Conservation (phyloP, 1,284 basidiomycete species). For the Veloboletus limbatus region DNA sequence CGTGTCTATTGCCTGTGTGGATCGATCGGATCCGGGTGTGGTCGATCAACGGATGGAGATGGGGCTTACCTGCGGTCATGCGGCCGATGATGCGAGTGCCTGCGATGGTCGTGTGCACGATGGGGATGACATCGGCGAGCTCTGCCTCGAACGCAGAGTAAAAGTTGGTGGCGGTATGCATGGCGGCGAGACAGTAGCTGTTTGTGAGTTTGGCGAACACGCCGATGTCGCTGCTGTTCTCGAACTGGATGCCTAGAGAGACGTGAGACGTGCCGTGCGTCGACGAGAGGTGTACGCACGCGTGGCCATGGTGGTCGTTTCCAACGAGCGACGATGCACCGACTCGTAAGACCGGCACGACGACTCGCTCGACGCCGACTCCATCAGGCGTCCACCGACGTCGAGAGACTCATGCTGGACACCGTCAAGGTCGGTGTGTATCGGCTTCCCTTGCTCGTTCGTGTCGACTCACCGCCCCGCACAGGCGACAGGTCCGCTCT, state of each 20-base stretch:
- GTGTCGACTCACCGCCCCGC: not conserved
- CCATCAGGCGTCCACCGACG: constrained; percentile 33
- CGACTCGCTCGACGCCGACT: not conserved
- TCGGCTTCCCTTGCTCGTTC: too few relatives aligned
- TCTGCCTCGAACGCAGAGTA: constrained; percentile 97
- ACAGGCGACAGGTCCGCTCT: constrained; percentile 84
- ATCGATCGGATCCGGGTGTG: not conserved
- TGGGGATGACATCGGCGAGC: constrained; percentile 90
- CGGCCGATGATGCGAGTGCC: constrained; percentile 95
- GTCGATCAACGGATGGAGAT: fast-evolving
- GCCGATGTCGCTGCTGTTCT: constrained; percentile 96
- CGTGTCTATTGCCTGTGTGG: constrained; percentile 82
- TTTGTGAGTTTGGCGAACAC: constrained; percentile 96
- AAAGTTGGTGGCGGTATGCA: constrained; percentile 97
- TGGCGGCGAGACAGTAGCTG: constrained; percentile 89
- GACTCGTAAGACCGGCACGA: too few relatives aligned
- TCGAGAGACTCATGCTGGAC: constrained; percentile 67
- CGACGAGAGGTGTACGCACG: constrained; percentile 42
- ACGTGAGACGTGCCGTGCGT: constrained; percentile 1
- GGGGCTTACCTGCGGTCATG: constrained; percentile 77
- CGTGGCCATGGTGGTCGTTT: constrained; percentile 51
- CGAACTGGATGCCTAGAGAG: constrained; percentile 80
- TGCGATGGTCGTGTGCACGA: constrained; percentile 95
- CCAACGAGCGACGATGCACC: too few relatives aligned
- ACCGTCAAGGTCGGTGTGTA: constrained; percentile 64